Base-by-base conservation (phyloP, 331 rosid genomes). In the Stylosanthes scabra region DNA sequence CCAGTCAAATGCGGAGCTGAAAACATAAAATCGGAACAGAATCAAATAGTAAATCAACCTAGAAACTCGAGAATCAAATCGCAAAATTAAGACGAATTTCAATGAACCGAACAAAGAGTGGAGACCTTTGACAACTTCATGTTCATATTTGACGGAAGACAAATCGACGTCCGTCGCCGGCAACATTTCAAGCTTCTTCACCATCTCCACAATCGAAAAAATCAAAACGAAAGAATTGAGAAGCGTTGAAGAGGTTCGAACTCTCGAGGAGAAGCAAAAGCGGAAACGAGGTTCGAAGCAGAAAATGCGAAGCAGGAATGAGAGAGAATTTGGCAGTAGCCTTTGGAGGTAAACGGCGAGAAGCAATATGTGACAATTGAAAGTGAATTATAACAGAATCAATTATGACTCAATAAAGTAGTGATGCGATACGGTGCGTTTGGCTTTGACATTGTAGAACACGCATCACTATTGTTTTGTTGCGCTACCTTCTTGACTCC, bases 1-100 rank as follows among this genome's bases (percentile, higher is more conserved):
- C 98, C 98, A 47, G 89, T 86, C 93, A 94, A 80, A 86, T 88
- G 97, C 1, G 98, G 98, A 75, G 98, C 97, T 93, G 87, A 81
- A 75, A 85, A 45, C 55, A 72, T 44, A 49, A 39, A 56, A 9
- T 13, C 44, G 34, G 60, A 37, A 63, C 13, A 16, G 0, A 56
- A 29, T 65, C 64, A 58, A 60, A 74, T 42, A n/a, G 55, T 50
- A 34, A 34, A 34, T 34, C 39, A 46, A 34, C 7, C 15, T 11
- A 42, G 11, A 69, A 68, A 51, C 9, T 9, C 37, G 8, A 71
- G 46, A 71, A 34, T 62, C 63, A 0, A 60, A 51, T 41, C 29
- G 16, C 34, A 13, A 52, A 9, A 55, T 47, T 25, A 7, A 78
- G n/a, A 29, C 16, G 14, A 25, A 12, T 50, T 66, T 10, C 4